Conservation (phyloP, 306 rosid genomes). For the Hippophae gyantsensis region DNA sequence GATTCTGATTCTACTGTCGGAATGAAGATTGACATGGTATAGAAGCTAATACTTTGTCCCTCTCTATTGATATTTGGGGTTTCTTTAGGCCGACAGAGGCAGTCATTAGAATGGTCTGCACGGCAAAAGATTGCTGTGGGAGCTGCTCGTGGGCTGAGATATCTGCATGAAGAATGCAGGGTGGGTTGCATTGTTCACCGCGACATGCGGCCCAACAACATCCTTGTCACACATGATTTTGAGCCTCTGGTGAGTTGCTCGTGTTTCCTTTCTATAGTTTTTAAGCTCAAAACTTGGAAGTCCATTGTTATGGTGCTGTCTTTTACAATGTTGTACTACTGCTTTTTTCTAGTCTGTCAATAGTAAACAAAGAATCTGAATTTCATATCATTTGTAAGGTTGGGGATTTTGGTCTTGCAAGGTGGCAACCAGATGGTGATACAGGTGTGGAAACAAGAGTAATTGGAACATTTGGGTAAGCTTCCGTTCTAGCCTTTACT, state of each 20-base stretch:
- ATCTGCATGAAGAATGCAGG: slow-evolving; percentile 26
- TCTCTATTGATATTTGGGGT: neutral
- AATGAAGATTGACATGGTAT: too few relatives aligned
- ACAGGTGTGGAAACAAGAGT: slow-evolving; percentile 7
- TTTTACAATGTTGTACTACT: neutral
- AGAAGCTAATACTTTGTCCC: neutral
- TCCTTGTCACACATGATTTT: slow-evolving; percentile 20
- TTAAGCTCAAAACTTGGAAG: too few relatives aligned
- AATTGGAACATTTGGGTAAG: slow-evolving; percentile 17
- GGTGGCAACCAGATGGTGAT: slow-evolving; percentile 16
- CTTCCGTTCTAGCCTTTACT: neutral
- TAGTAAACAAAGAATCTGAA: neutral
- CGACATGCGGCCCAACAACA: slow-evolving; percentile 18
- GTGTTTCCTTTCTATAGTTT: too few relatives aligned
- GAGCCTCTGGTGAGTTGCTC: slow-evolving; percentile 15
- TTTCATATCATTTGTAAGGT: neutral
- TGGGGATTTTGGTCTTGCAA: slow-evolving; percentile 23
- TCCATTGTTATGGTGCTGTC: neutral
- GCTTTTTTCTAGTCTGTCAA: neutral
- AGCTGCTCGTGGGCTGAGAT: slow-evolving; percentile 21
- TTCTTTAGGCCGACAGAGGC: slow-evolving; percentile 1
- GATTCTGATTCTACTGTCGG: too few relatives aligned
- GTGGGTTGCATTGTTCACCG: slow-evolving; percentile 21
- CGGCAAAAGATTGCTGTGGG: slow-evolving; percentile 18
- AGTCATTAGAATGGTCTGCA: slow-evolving; percentile 12